Conservation (phyloP, 2,329 filamentous ascomycete genomes). For the Ceratocystis ficicola region DNA sequence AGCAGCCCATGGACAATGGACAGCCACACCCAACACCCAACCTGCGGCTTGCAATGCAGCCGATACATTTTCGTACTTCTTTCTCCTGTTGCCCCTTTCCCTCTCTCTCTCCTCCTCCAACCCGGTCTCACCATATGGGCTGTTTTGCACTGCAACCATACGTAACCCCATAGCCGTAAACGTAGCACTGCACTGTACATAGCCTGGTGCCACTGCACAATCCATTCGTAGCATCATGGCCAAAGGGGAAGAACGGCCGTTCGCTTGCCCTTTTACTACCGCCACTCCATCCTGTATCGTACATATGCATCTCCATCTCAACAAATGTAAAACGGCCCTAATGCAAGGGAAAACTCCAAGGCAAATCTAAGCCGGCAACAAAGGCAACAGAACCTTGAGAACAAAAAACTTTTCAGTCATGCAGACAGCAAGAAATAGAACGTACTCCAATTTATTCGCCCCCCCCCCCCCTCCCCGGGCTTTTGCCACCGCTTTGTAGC, state of each 20-base stretch:
- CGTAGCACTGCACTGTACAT: not conserved
- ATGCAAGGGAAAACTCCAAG: conserved; percentile 3
- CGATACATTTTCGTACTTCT: no score
- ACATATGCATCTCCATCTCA: conserved; percentile 1
- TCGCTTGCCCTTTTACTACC: not conserved
- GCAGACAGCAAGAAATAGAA: not conserved
- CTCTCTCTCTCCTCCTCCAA: not conserved
- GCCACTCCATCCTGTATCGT: not conserved
- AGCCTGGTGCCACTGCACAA: not conserved
- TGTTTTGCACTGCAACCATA: not conserved
- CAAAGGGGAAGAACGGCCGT: not conserved
- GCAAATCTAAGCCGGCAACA: not conserved
- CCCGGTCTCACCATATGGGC: not conserved
- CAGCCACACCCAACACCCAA: not conserved
- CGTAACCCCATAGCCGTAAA: not conserved
- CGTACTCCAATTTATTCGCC: not conserved
- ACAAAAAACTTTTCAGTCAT: conserved; percentile 5
- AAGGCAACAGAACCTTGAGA: not conserved
- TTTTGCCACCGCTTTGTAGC: not conserved
- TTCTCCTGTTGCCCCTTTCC: not conserved
- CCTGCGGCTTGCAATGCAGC: not conserved
- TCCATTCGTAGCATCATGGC: no score
- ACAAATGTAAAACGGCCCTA: conserved; percentile 4
- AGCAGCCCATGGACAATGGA: no score
- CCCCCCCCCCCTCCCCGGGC: not conserved